These are phyloP conservation scores for Arachnopeziza araneosa DNA, from an alignment of 2,329 filamentous ascomycete species.

Conservation along the genomic window DNA sequence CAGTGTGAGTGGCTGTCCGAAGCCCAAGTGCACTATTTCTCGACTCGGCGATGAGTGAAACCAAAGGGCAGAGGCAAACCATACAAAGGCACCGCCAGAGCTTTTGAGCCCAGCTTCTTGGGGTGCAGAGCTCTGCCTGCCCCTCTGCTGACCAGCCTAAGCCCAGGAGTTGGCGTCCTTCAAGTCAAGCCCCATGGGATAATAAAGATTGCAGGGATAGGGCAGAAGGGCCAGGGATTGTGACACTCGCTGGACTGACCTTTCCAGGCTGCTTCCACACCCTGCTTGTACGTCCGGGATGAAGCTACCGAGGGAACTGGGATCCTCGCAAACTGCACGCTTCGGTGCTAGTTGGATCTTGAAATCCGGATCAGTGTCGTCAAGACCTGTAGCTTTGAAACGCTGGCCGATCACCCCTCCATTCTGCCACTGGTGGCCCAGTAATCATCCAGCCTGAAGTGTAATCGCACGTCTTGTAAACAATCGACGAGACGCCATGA, in stretches of 20 bases:
- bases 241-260: background rate
- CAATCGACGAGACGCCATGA: background rate
- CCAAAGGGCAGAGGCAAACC: background rate
- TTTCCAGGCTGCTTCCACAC: conserved; percentile 1
- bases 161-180: background rate
- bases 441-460: background rate
- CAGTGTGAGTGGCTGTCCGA: background rate
- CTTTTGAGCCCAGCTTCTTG: background rate
- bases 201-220: conserved; percentile 14
- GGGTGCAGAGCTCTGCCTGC: background rate
- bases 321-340: background rate
- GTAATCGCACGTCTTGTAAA: background rate
- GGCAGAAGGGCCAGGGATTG: conserved; percentile 6
- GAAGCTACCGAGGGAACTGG: background rate
- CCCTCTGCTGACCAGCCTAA: background rate
- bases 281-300: background rate
- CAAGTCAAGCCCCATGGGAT: background rate
- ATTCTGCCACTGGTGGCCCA: background rate
- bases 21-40: background rate
- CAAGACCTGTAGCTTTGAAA: background rate
- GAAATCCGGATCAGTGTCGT: background rate
- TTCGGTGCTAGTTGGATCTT: conserved; percentile 3
- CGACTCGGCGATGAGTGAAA: background rate
- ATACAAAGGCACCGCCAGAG: background rate
- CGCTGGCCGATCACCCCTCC: background rate